Evolutionary conservation across 2,329 filamentous ascomycete genomes (phyloP).

Genomic region (Fusarium cicatricum): DNA sequence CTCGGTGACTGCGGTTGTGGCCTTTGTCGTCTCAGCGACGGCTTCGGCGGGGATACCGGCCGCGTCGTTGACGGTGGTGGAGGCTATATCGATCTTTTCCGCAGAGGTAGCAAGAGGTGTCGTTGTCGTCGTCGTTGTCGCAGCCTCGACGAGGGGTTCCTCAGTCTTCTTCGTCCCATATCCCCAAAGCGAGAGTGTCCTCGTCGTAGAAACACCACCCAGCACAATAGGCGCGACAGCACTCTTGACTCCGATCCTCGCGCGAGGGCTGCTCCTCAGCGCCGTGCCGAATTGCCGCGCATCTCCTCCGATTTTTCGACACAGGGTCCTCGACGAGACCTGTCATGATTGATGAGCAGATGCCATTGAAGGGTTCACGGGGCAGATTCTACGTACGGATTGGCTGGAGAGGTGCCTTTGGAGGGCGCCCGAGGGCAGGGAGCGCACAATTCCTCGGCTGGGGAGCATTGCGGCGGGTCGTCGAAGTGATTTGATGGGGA

Average conservation of each 20-base stretch:
- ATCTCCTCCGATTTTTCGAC: constrained; percentile 45
- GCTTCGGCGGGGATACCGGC: constrained; percentile 34
- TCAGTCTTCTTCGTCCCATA: constrained; percentile 43
- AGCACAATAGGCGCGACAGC: constrained; percentile 42
- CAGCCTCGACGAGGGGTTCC: constrained; percentile 28
- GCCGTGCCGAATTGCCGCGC: constrained; percentile 49
- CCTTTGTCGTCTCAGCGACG: constrained; percentile 21
- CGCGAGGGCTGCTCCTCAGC: constrained; percentile 31
- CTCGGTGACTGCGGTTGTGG: constrained; percentile 22
- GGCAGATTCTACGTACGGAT: constrained; percentile 37
- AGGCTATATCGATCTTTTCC: constrained; percentile 21
- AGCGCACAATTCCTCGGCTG: constrained; percentile 54
- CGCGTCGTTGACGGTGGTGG: constrained; percentile 16
- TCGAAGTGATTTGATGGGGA: constrained; percentile 32
- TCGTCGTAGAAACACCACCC: constrained; percentile 44
- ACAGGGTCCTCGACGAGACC: constrained; percentile 39
- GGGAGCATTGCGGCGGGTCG: constrained; percentile 52
- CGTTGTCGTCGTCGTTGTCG: constrained; percentile 27
- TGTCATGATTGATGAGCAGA: constrained; percentile 11
- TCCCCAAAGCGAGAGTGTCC: constrained; percentile 49
- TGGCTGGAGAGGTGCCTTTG: constrained; percentile 44
- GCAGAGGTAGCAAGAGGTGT: constrained; percentile 29
- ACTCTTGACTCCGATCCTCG: constrained; percentile 34
- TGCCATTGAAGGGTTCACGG: constrained; percentile 7
- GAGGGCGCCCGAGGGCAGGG: constrained; percentile 46